Base-by-base conservation (phyloP, 2,329 filamentous ascomycete genomes). In the Fusarium ambrosium region DNA sequence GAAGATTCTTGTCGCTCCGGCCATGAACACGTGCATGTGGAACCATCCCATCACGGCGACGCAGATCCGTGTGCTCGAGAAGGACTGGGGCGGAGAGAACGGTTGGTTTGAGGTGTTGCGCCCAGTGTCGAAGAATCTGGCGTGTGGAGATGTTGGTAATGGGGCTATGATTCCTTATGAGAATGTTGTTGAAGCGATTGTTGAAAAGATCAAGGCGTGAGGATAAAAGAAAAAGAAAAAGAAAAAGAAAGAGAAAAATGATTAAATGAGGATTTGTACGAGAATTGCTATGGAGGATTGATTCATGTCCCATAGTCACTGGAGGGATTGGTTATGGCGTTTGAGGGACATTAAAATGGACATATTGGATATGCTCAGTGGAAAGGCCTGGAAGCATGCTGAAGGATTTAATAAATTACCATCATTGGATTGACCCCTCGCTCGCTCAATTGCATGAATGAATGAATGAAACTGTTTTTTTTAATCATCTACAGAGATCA, bases 1-100 rank as follows among this genome's bases (percentile, higher is more conserved):
- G 82, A 89, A 87, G 73, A 94, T 97, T 39, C 79, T 97, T 2
- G 93, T 96, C 0, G 93, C 93, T 3, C 92, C 92, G 2, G 92
- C 93, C 34, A 97, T 98, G 94, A 98, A 98, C 81, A 95, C 91
- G 27, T 91, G 92, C 5, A 98, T 98, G 95, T 97, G 94, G 93
- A 86, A 88, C 65, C 95, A 98, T 80, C 95, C 95, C 2, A 86
- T 97, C 55, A 98, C 95, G 1, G 87, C 84, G 60, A 90, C 89
- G 72, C 94, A 98, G 73, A 83, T 98, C 41, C 85, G 85, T 45
- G 85, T 93, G 0, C 84, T 98, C 56, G 88, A 92, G 72, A 89
- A 93, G 58, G 93, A 95, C 68, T 98, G 95, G 95, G 92, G 92
- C 7, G 84, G 82, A 2, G 75, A 82, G 22, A 80, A 81, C 24